Percentiles rank a stretch among this genome's conserved stretches.
Conservation (phyloP, 2,329 filamentous ascomycete species). For the Cadophora sp. region DNA sequence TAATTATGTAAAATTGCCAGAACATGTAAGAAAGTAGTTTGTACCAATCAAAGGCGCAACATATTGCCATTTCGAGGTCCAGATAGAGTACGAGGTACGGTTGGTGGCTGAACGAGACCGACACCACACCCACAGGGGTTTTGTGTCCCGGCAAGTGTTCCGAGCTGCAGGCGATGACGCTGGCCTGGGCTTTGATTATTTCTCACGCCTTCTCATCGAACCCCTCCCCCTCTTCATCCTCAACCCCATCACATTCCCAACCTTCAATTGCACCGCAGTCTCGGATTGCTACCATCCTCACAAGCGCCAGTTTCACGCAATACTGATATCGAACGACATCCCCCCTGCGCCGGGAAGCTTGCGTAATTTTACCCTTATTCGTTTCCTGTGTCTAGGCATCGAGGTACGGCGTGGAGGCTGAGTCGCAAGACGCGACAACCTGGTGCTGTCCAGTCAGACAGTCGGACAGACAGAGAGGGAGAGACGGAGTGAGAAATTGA, state of each 20-base stretch:
- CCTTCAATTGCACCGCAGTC: not conserved
- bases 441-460: constrained; percentile 1
- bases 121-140: not conserved
- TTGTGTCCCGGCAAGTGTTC: not conserved
- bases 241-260: not conserved
- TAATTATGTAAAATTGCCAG: not conserved
- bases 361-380: constrained; percentile 16
- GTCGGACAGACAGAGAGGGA: not conserved
- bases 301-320: not conserved
- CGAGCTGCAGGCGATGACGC: constrained; percentile 17
- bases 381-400: constrained; percentile 16
- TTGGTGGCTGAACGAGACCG: not conserved
- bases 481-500: not conserved
- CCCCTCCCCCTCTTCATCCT: not conserved
- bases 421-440: constrained; percentile 22
- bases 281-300: not conserved
- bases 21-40: not conserved
- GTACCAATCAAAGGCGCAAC: not conserved
- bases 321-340: not conserved
- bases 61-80: constrained; percentile 6
- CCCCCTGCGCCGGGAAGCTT: constrained; percentile 20
- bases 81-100: not conserved
- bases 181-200: constrained; percentile 9
- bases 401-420: constrained; percentile 23
- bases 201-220: not conserved